Conservation (phyloP, 345 rosid species). For the Salix exigua region DNA sequence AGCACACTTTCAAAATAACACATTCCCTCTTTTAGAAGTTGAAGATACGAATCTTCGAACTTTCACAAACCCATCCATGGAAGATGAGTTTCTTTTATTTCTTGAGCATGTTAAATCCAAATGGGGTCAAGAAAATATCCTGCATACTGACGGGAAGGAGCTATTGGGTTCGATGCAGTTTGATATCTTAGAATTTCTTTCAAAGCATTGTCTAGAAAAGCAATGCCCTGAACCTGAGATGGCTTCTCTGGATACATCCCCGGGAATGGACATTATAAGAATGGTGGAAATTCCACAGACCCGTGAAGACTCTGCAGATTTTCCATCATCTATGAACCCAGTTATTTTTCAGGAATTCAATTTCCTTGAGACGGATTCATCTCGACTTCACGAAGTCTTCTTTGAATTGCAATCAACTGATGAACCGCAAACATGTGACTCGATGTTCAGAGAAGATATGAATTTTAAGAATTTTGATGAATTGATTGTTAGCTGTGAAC, state of each 20-base stretch:
- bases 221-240: slow-evolving; percentile 38
- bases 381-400: slow-evolving; percentile 40
- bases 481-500: slow-evolving; percentile 64
- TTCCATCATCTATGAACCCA: slow-evolving; percentile 19
- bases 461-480: slow-evolving; percentile 64
- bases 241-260: slow-evolving; percentile 25
- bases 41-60: slow-evolving; percentile 49
- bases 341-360: slow-evolving; percentile 52
- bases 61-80: slow-evolving; percentile 32
- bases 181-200: slow-evolving; percentile 41
- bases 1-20: slow-evolving; percentile 25
- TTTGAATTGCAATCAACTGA: slow-evolving; percentile 30
- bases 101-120: slow-evolving; percentile 37
- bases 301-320: slow-evolving; percentile 26
- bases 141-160: slow-evolving; percentile 35
- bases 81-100: slow-evolving; percentile 47
- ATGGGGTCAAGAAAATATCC: slow-evolving; percentile 25
- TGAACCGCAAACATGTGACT: slow-evolving; percentile 42
- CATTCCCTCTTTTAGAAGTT: slow-evolving; percentile 67
- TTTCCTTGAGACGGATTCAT: slow-evolving; percentile 44
- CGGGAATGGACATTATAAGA: slow-evolving; percentile 42
- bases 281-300: slow-evolving; percentile 35
- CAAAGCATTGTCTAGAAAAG: slow-evolving; percentile 40
- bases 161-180: slow-evolving; percentile 38
- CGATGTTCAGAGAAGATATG: slow-evolving; percentile 52